Conservation (phyloP, 176 grass and related monocot species). For the Calamus simplicifolius region DNA sequence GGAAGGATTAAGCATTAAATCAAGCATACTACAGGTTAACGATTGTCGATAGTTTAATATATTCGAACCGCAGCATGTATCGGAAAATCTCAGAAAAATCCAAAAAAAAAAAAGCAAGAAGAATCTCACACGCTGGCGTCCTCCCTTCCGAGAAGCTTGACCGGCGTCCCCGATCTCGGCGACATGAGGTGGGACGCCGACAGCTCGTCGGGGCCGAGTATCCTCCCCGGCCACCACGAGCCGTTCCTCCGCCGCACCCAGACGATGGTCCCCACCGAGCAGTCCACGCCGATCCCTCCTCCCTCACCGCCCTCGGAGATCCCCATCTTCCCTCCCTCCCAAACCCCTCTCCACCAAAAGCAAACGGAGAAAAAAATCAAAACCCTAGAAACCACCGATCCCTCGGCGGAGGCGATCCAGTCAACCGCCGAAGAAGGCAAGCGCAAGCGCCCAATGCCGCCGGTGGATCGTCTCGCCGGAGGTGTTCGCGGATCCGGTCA, state of each 20-base stretch:
- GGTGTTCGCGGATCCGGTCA: constrained; percentile 6
- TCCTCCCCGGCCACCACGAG: constrained; percentile 97
- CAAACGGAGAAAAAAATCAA: too few relatives aligned
- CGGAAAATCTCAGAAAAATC: neutral
- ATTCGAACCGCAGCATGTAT: neutral
- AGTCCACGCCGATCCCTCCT: constrained; percentile 46
- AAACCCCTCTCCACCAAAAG: neutral
- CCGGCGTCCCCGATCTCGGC: constrained; percentile 90
- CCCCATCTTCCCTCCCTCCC: constrained; percentile 31
- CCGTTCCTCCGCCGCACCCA: constrained; percentile 98
- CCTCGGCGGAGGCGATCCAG: neutral
- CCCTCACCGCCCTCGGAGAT: constrained; percentile 48
- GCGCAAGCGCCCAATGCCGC: neutral
- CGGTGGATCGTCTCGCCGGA: neutral
- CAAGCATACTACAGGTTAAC: too few relatives aligned
- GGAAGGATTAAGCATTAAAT: too few relatives aligned
- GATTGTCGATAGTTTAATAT: too few relatives aligned
- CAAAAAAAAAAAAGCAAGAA: neutral
- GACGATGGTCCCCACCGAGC: constrained; percentile 84
- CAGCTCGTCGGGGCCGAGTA: constrained; percentile 74
- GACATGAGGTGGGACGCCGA: constrained; percentile 94
- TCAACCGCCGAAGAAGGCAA: neutral
- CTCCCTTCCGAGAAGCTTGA: constrained; percentile 96
- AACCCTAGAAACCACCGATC: neutral
- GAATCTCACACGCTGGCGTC: constrained; percentile 93